These are phyloP conservation scores for Ceratocystis ficicola DNA, from an alignment of 2,329 filamentous ascomycete genomes.

Conservation along the genomic window DNA sequence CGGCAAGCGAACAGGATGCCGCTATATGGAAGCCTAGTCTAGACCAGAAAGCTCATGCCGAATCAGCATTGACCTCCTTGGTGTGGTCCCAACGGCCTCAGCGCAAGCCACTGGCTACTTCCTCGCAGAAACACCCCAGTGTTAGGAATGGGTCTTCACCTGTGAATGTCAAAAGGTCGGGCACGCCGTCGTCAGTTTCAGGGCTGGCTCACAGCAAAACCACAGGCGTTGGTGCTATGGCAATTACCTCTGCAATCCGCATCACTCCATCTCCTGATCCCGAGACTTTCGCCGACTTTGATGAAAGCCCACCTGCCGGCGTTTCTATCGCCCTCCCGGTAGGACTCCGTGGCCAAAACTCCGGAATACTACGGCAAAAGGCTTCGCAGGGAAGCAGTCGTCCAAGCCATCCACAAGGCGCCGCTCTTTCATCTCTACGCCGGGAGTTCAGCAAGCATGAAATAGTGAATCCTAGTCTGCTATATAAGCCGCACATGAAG, in stretches of 20 bases:
- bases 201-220: not conserved
- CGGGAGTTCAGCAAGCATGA: slow-evolving; percentile 21
- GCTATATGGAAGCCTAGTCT: slow-evolving; percentile 19
- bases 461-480: not conserved
- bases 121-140: not conserved
- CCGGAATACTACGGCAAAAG: slow-evolving; percentile 11
- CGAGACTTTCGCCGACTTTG: slow-evolving; percentile 10
- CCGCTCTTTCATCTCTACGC: slow-evolving; percentile 16
- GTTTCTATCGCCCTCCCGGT: slow-evolving; percentile 4
- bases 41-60: slow-evolving; percentile 13
- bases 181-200: slow-evolving; percentile 9
- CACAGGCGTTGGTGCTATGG: not conserved
- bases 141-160: slow-evolving; percentile 13
- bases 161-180: not conserved
- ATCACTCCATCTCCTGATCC: slow-evolving; percentile 18
- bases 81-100: slow-evolving; percentile 19
- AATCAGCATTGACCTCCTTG: slow-evolving; percentile 15
- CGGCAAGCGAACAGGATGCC: slow-evolving; percentile 16
- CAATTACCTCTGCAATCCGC: slow-evolving; percentile 6
- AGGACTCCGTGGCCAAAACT: slow-evolving; percentile 10
- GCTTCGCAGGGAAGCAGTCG: slow-evolving; percentile 15
- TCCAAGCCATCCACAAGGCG: slow-evolving; percentile 11
- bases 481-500: slow-evolving; percentile 8
- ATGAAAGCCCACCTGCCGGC: slow-evolving; percentile 1
- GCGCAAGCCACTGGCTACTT: slow-evolving; percentile 5